These are phyloP conservation scores for Adansonia digitata DNA, from an alignment of 345 rosid genomes.

Conservation along the genomic window DNA sequence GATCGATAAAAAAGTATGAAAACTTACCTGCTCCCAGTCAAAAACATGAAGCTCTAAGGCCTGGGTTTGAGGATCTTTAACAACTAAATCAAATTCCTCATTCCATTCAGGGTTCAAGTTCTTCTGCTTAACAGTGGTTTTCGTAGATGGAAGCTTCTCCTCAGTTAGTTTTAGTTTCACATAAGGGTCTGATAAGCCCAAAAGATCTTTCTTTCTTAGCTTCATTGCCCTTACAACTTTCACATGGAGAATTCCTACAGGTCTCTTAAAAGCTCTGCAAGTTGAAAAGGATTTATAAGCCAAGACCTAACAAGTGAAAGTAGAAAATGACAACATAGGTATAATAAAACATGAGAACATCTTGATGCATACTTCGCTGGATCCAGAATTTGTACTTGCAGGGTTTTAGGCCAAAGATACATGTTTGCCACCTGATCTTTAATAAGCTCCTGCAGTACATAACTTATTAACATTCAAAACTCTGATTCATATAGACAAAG, in stretches of 20 bases:
- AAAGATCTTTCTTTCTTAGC: constrained; percentile 81
- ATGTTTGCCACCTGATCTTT: constrained; percentile 91
- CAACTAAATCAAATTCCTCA: constrained; percentile 63
- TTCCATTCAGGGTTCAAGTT: constrained; percentile 97
- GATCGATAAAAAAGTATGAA: constrained; percentile 4
- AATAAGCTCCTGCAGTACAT: constrained; percentile 63
- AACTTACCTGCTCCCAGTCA: constrained; percentile 91
- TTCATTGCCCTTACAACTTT: constrained; percentile 70
- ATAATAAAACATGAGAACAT: background rate
- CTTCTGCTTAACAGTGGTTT: constrained; percentile 83
- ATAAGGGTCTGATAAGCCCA: constrained; percentile 93
- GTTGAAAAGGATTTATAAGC: constrained; percentile 18
- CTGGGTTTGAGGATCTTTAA: constrained; percentile 79
- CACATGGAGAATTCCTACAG: constrained; percentile 80
- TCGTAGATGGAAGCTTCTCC: constrained; percentile 75
- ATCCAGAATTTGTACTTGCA: constrained; percentile 70
- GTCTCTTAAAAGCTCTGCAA: constrained; percentile 73
- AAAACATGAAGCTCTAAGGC: constrained; percentile 52
- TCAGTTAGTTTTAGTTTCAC: constrained; percentile 85
- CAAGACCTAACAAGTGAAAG: constrained; percentile 7
- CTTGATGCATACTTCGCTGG: constrained; percentile 52
- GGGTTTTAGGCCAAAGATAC: constrained; percentile 93
- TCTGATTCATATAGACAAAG: constrained; percentile 1
- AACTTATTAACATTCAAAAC: constrained; percentile 5
- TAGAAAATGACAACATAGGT: background rate